phyloP scores from a whole-genome alignment of 768 basidiomycete species.

The Boletus sp. region DNA sequence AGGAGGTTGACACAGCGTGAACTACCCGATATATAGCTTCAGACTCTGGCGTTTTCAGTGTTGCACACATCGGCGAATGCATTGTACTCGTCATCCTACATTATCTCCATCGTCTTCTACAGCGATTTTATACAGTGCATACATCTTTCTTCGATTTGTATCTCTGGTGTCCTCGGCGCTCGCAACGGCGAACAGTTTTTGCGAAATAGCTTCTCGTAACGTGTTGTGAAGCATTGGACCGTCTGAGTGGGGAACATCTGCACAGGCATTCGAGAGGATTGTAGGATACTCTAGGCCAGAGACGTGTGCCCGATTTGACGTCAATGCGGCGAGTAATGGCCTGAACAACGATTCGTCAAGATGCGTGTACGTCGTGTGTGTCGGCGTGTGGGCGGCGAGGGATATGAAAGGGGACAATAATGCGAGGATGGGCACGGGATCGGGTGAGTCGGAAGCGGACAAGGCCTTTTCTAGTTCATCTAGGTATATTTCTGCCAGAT shows the following conservation, averaged over 20 bases:
- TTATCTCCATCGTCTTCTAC: slow-evolving; percentile 45
- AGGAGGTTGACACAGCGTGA: slow-evolving; percentile 77
- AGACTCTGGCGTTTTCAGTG: not conserved
- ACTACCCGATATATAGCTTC: slow-evolving; percentile 62
- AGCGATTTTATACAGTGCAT: slow-evolving; percentile 71
- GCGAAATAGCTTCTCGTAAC: slow-evolving; percentile 58
- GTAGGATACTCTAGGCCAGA: slow-evolving; percentile 37
- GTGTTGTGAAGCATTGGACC: slow-evolving; percentile 32
- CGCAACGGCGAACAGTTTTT: slow-evolving; percentile 69
- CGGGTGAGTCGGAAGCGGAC: slow-evolving; percentile 24
- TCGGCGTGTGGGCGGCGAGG: slow-evolving; percentile 67
- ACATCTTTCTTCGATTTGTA: slow-evolving; percentile 79
- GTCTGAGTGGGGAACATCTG: slow-evolving; percentile 40
- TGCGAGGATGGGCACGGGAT: slow-evolving; percentile 49
- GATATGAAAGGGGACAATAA: slow-evolving; percentile 69
- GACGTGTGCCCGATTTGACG: slow-evolving; percentile 34
- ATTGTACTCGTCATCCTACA: slow-evolving; percentile 14
- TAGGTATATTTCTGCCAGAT: slow-evolving; percentile 86
- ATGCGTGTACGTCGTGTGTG: slow-evolving; percentile 67
- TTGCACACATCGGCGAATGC: not conserved
- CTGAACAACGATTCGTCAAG: slow-evolving; percentile 65
- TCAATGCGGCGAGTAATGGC: slow-evolving; percentile 63
- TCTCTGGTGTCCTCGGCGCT: slow-evolving; percentile 73
- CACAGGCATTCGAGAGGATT: slow-evolving; percentile 54
- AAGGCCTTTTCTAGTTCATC: slow-evolving; percentile 82